A percentile compares a stretch with the other conserved stretches of the same genome.
Evolutionary conservation across 805 yeast species (phyloP).

Genomic region (Ogataea dorogensis): DNA sequence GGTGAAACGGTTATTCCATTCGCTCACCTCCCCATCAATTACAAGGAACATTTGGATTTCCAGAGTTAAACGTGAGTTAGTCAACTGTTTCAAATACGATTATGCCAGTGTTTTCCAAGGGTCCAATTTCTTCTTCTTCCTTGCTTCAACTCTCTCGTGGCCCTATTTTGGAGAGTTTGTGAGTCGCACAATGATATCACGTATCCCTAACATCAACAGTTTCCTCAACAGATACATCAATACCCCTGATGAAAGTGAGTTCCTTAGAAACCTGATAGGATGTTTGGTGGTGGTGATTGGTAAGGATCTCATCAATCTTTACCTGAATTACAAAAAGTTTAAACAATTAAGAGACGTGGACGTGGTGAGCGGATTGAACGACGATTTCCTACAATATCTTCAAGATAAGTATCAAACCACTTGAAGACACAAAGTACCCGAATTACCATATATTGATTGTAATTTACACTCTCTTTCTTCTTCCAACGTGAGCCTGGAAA

Average conservation of each 20-base stretch:
- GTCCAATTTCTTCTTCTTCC: slow-evolving; percentile 17
- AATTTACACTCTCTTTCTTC: slow-evolving; percentile 63
- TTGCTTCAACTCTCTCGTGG: slow-evolving; percentile 34
- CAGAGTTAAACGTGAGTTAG: slow-evolving; percentile 29
- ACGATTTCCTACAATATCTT: slow-evolving; percentile 15
- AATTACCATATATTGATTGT: slow-evolving; percentile 10
- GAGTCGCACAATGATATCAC: slow-evolving; percentile 23
- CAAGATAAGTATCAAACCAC: slow-evolving; percentile 12
- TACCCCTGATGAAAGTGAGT: slow-evolving; percentile 40
- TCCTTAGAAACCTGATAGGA: slow-evolving; percentile 36
- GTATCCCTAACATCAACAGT: slow-evolving; percentile 23
- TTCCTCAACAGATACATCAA: slow-evolving; percentile 22
- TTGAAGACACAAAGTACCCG: slow-evolving; percentile 1
- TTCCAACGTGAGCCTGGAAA: slow-evolving; percentile 97
- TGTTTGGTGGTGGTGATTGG: slow-evolving; percentile 30
- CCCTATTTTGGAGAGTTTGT: slow-evolving; percentile 32
- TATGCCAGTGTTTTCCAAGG: slow-evolving; percentile 29
- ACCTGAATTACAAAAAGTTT: slow-evolving; percentile 33
- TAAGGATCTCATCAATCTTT: slow-evolving; percentile 35
- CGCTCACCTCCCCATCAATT: slow-evolving; percentile 12
- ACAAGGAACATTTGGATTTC: slow-evolving; percentile 18
- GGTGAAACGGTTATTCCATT: slow-evolving; percentile 7
- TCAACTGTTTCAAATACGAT: slow-evolving; percentile 29
- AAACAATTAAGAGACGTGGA: slow-evolving; percentile 28
- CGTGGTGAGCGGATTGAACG: slow-evolving; percentile 19